Evolutionary conservation across 768 basidiomycete genomes (phyloP), one percentile per base, ranked within the genome.

Genomic region (Paxillus involutus): DNA sequence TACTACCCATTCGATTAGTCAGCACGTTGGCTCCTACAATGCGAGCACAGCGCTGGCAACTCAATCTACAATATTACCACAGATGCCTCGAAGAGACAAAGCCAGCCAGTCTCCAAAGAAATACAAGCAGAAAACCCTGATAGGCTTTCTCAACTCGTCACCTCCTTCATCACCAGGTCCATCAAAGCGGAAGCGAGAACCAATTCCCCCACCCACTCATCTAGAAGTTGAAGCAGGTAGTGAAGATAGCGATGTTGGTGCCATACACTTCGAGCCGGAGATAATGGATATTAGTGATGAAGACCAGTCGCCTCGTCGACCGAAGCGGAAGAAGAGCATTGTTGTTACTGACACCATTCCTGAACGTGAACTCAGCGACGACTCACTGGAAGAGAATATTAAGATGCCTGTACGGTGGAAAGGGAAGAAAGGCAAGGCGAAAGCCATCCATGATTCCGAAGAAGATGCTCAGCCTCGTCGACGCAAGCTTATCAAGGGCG

Each of bases 261-360:
- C 71, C 26, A 83, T 86, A 46, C 77, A 63, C 42, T 80, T 88
- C 47, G 79, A 79, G 54, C 71, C 77, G 16, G 56, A 71, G 26
- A 44, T 39, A 30, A 9, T 51, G 4, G 59, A 59, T n/a, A 44
- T 57, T 44, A 63, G 61, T 50, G 68, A 66, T 24, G 61, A 64
- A 49, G 65, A 64, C 30, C 56, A 58, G 26, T 59, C 63, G 12
- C 65, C 69, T 33, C 64, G 59, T 49, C 61, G 62, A 41, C 65
- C 64, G 30, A 69, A 60, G 54, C 52, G 51, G 51, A 56, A 50
- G 35, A 63, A 46, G 44, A 47, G 45, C 39, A 55, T 56, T 13
- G 44, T 26, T 3, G 55, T 59, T 16, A 55, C 56, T 14, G 62
- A 66, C 47, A n/a, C 21, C 45, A 50, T 61, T 5, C 59, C 59